These are phyloP conservation scores for Suillus tomentosus DNA, from an alignment of 768 basidiomycete genomes.

Conservation along the genomic window DNA sequence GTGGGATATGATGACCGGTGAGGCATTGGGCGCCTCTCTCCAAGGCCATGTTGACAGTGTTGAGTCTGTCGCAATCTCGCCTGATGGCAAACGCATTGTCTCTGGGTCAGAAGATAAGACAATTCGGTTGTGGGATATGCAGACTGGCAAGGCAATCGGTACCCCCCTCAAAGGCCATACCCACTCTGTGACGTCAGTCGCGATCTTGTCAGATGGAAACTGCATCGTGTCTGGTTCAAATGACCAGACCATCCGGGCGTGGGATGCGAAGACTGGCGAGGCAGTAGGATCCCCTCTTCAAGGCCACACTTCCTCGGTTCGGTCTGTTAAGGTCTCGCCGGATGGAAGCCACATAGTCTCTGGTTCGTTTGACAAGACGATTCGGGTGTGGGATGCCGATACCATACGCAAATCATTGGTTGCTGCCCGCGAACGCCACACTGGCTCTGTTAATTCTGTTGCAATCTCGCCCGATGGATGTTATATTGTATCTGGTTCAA, in stretches of 20 bases:
- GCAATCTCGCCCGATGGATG: not conserved
- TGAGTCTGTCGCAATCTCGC: constrained; percentile 10
- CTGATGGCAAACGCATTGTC: not conserved
- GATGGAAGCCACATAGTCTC: not conserved
- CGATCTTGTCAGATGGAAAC: not conserved
- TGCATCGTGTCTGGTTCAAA: not conserved
- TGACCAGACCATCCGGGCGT: not conserved
- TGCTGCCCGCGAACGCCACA: not conserved
- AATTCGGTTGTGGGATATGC: constrained; percentile 4
- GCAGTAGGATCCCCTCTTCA: not conserved
- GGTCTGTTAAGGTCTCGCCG: not conserved
- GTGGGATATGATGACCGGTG: constrained; percentile 3
- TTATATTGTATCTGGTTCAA: not conserved
- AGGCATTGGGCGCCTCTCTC: not conserved
- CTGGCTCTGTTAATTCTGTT: not conserved
- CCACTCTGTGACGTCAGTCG: not conserved
- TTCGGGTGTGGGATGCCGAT: not conserved
- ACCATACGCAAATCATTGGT: not conserved
- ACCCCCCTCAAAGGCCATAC: not conserved
- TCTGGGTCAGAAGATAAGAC: constrained; percentile 2
- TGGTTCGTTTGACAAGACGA: not conserved
- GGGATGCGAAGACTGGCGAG: not conserved
- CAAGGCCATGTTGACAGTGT: constrained; percentile 10
- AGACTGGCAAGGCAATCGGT: not conserved
- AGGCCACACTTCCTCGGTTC: not conserved